phyloP scores from a whole-genome alignment of 169 alveolate species.

The Ichthyophthirius multifiliis region DNA sequence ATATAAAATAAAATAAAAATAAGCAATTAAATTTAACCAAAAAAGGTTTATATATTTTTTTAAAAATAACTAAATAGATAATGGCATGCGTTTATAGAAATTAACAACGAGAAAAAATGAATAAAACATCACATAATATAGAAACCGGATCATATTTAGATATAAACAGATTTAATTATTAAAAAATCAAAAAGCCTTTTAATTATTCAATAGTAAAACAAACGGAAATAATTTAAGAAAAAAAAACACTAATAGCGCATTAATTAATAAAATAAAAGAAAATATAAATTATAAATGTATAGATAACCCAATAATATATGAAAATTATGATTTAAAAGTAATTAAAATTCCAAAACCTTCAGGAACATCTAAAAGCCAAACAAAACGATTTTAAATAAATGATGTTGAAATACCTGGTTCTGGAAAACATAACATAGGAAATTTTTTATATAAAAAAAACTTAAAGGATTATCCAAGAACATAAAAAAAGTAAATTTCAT shows the following conservation, averaged over 20 bases:
- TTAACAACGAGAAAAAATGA: neutral
- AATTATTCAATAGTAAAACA: too few relatives aligned
- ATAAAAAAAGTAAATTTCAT: neutral
- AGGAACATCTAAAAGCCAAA: neutral
- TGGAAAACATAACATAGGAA: neutral
- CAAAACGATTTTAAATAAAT: neutral
- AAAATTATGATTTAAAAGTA: constrained; percentile 6
- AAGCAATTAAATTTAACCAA: too few relatives aligned
- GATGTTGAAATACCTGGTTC: constrained; percentile 4
- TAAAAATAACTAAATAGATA: too few relatives aligned
- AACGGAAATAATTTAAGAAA: neutral
- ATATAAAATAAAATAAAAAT: too few relatives aligned
- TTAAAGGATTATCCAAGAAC: neutral
- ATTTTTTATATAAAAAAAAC: neutral
- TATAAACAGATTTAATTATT: neutral
- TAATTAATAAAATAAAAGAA: neutral
- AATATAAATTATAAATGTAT: neutral
- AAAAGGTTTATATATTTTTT: too few relatives aligned
- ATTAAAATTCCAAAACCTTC: constrained; percentile 9
- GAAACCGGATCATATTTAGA: neutral
- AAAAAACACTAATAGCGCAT: neutral
- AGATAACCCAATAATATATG: neutral
- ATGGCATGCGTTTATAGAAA: neutral
- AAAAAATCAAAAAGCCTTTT: neutral
- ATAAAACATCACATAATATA: neutral